These are phyloP conservation scores for Aureobasidium leucospermi DNA, from an alignment of 2,329 filamentous ascomycete species.

Conservation along the genomic window DNA sequence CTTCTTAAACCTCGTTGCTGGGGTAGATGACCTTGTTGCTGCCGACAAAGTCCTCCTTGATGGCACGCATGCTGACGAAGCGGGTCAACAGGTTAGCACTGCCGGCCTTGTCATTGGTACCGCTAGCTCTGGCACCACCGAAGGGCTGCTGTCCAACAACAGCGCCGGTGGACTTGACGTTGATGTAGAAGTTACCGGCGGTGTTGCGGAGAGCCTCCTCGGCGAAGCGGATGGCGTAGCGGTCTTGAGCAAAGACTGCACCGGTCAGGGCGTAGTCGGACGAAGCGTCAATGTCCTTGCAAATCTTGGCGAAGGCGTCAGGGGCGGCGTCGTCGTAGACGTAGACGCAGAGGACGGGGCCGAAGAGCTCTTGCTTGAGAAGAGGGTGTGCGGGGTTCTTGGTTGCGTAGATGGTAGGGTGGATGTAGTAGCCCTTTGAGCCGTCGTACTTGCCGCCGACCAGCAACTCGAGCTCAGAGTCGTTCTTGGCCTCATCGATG, in stretches of 20 bases:
- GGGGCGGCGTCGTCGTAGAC: constrained; percentile 61
- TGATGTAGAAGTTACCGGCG: constrained; percentile 80
- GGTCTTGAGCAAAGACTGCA: constrained; percentile 65
- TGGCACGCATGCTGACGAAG: constrained; percentile 49
- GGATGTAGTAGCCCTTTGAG: constrained; percentile 72
- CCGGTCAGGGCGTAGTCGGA: constrained; percentile 74
- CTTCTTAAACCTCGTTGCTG: constrained; percentile 38
- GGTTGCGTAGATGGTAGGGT: constrained; percentile 75
- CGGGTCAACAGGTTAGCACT: constrained; percentile 44
- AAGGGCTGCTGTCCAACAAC: constrained; percentile 35
- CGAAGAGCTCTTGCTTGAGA: constrained; percentile 73
- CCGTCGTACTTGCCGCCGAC: constrained; percentile 71
- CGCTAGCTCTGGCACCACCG: constrained; percentile 48
- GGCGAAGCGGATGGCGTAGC: constrained; percentile 57
- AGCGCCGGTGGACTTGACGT: constrained; percentile 62
- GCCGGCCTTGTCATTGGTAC: constrained; percentile 53
- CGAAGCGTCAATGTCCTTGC: constrained; percentile 60
- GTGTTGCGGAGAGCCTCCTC: constrained; percentile 65
- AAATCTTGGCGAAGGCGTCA: constrained; percentile 52
- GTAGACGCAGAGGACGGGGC: constrained; percentile 66
- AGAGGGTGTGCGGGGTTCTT: constrained; percentile 67
- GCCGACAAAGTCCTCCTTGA: constrained; percentile 50
- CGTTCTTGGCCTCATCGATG: constrained; percentile 73
- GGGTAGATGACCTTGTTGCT: constrained; percentile 45
- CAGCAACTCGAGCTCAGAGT: constrained; percentile 64